Evolutionary conservation across 345 rosid species (phyloP), one percentile per base, ranked within the genome.

Genomic region (Carallia pectinifolia): DNA sequence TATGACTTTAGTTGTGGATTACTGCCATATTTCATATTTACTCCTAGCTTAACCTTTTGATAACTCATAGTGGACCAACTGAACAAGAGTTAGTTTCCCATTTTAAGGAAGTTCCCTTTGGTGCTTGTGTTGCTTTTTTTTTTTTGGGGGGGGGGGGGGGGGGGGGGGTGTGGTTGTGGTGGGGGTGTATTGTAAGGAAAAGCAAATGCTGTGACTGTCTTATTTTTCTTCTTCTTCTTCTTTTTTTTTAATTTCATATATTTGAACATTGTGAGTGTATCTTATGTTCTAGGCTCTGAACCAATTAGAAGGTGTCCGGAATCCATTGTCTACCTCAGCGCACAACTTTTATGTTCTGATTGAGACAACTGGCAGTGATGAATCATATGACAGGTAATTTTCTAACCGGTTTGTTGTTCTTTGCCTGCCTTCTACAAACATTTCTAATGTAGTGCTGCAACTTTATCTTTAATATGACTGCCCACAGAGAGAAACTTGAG

Each of bases 281-380:
- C 71, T 70, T 53, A n/a, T 62, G 53, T 19, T 0, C 40, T 81
- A 92, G 99, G 97, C 87, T 69, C 75, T 92, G 47, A 83, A 78
- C 83, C 88, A 90, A 77, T 73, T 92, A 81, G 96, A 92, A 29
- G 97, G 96, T 81, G 96, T 75, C 68, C 90, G 94, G 74, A 87
- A 92, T 85, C 98, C 98, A 33, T 74, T 95, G 74, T 83, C 90
- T 65, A 74, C 96, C 56, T 73, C 90, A 58, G 55, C 71, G 53
- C 90, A 92, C 84, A 86, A 89, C 58, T 95, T 95, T 70, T 95
- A 92, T 68, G 82, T 95, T 74, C 76, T 95, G 81, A 90, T 95
- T 61, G 99, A 92, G 85, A 91, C 90, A 54, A 90, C 90, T 0
- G 97, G 98, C 76, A 90, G 89, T 63, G 81, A 85, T 73, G 96